phyloP scores from a whole-genome alignment of 768 basidiomycete species.

The Calocybe gangraenosa region DNA sequence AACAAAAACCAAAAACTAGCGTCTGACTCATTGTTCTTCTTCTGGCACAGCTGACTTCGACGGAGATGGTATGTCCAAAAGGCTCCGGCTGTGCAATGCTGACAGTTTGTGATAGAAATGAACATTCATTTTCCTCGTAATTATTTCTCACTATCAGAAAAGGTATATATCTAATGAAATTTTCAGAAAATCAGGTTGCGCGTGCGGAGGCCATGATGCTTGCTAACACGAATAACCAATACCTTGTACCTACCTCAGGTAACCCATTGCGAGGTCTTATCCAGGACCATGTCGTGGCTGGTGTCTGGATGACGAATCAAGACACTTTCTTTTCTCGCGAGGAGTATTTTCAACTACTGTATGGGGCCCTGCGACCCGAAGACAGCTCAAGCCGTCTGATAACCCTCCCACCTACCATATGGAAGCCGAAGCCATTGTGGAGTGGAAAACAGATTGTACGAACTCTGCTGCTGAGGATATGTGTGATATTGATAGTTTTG shows the following conservation, averaged over 20 bases:
- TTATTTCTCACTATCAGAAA: slow-evolving; percentile 22
- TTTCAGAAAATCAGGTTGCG: slow-evolving; percentile 86
- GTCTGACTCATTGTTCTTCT: background rate
- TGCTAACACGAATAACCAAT: slow-evolving; percentile 98
- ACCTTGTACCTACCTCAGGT: slow-evolving; percentile 97
- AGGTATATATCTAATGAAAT: background rate
- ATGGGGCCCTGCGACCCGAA: slow-evolving; percentile 91
- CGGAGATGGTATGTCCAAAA: slow-evolving; percentile 63
- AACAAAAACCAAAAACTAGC: background rate
- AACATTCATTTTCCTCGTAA: slow-evolving; percentile 98
- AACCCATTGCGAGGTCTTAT: slow-evolving; percentile 97
- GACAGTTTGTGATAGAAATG: slow-evolving; percentile 66
- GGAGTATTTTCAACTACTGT: slow-evolving; percentile 94
- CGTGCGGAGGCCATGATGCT: slow-evolving; percentile 92
- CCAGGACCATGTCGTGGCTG: slow-evolving; percentile 98
- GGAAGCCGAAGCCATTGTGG: slow-evolving; percentile 90
- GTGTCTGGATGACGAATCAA: slow-evolving; percentile 98
- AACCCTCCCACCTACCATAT: slow-evolving; percentile 88
- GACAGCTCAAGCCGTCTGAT: slow-evolving; percentile 67
- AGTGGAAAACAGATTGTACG: slow-evolving; percentile 96
- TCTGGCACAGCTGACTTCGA: slow-evolving; percentile 75
- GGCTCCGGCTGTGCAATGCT: slow-evolving; percentile 4
- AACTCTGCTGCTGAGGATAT: slow-evolving; percentile 4
- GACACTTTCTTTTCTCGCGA: slow-evolving; percentile 93
- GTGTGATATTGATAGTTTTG: background rate